Evolutionary conservation across 306 rosid genomes (phyloP).

Genomic region (Gillenia trifoliata): DNA sequence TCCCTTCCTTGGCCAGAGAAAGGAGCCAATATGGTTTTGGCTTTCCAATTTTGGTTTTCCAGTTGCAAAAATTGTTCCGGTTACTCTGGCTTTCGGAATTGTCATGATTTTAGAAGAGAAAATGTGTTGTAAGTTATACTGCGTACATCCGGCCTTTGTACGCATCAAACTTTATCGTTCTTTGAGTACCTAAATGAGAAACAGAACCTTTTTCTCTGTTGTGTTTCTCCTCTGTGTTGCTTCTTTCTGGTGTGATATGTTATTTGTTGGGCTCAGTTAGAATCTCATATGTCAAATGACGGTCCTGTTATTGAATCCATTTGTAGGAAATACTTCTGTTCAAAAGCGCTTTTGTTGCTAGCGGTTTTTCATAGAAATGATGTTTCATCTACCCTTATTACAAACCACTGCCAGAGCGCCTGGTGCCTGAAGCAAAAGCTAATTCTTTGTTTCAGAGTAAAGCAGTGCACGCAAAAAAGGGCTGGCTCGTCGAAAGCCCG

Average conservation of each 20-base stretch:
- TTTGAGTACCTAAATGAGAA: not conserved
- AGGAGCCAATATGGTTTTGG: not conserved
- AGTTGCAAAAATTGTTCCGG: not conserved
- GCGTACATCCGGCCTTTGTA: not conserved
- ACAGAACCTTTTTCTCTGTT: not conserved
- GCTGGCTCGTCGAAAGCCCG: no score
- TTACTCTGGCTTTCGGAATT: not conserved
- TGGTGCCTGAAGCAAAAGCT: no score
- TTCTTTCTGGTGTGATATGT: not conserved
- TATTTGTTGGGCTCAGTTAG: not conserved
- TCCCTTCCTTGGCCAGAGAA: not conserved
- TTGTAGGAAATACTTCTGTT: not conserved
- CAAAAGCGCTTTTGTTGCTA: not conserved
- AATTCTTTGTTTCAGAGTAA: no score
- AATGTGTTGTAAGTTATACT: not conserved
- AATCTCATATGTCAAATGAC: not conserved
- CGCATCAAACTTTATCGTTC: not conserved
- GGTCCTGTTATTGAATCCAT: not conserved
- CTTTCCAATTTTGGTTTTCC: conserved; percentile 3
- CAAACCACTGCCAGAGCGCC: no score
- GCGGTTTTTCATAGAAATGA: no score
- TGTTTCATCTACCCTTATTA: no score
- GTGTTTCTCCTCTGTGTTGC: not conserved
- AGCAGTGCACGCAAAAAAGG: no score
- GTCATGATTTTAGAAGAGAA: not conserved